Base-by-base conservation (phyloP, 129 eudicot genomes). In the Lactuca sativa region DNA sequence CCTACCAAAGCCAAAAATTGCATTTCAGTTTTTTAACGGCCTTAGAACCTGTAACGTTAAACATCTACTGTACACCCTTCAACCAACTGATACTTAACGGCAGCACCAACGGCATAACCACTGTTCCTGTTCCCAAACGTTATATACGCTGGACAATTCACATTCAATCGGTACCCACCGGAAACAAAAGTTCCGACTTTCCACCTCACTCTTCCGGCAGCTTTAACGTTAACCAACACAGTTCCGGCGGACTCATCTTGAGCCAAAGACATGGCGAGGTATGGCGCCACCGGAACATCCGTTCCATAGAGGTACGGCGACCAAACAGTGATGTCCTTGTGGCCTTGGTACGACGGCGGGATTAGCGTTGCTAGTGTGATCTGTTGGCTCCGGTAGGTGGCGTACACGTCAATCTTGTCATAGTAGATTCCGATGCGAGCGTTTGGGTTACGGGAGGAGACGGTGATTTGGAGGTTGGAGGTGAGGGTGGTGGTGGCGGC, bases 361-460 rank as follows among this genome's bases (percentile, higher is more conserved):
- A 87, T 56, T 41, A 56, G 44, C 0, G 85, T 88, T 0, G 88
- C 80, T 3, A 77, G 80, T 3, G 97, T 81, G 81, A 91, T 81
- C 9, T 80, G 92, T 69, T 91, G 95, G 77, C 69, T 73, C 14
- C 81, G 82, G 69, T 88, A 88, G 33, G 88, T 53, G 59, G 87
- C 86, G 76, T 77, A 83, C 7, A 81, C 64, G 60, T 77, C 79
- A 17, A 88, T 67, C 12, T 76, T 76, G 57, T 90, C 93, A 59
- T 90, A 90, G 84, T 69, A 90, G 18, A 86, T 77, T 14, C 86
- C 92, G 53, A 86, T 75, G 2, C 81, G 78, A 13, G 64, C 54
- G 51, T 90, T 90, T 1, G 96, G 93, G 86, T 90, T 90, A 5
- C 85, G 86, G 30, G 90, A 70, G 68, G 86, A 70, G 74, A 90